These are phyloP conservation scores for Fragilaria crotonensis DNA, from an alignment of 108 stramenopile genomes.

Conservation along the genomic window DNA sequence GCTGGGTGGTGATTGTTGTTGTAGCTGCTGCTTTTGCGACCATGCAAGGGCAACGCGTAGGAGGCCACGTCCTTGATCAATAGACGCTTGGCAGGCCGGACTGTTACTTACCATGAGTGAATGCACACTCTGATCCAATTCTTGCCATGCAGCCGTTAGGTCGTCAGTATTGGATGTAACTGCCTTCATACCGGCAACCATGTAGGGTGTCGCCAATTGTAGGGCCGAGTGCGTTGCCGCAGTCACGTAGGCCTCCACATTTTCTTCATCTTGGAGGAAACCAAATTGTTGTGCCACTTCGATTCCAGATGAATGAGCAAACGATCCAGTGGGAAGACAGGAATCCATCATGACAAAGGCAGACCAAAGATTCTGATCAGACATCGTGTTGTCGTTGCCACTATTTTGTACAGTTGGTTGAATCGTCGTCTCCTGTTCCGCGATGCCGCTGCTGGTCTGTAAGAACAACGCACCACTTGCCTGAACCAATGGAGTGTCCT, in stretches of 20 bases:
- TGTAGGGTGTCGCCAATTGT: slow-evolving; percentile 47
- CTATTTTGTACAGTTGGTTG: not conserved
- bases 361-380: slow-evolving; percentile 15
- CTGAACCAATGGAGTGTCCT: not conserved
- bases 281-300: slow-evolving; percentile 75
- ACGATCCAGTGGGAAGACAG: slow-evolving; percentile 67
- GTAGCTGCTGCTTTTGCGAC: slow-evolving; percentile 7
- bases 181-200: slow-evolving; percentile 25
- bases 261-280: slow-evolving; percentile 19
- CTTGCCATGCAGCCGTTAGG: slow-evolving; percentile 1
- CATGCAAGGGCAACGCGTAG: slow-evolving; percentile 57
- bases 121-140: slow-evolving; percentile 38
- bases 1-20: not conserved
- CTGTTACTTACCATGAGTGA: slow-evolving; percentile 45
- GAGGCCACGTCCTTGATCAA: slow-evolving; percentile 71
- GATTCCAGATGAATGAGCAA: slow-evolving; percentile 80
- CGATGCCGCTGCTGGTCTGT: not conserved
- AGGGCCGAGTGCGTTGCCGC: slow-evolving; percentile 55
- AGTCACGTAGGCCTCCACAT: slow-evolving; percentile 36
- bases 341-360: slow-evolving; percentile 64
- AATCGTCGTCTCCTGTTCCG: not conserved
- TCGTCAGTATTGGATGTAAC: slow-evolving; percentile 2
- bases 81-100: slow-evolving; percentile 61
- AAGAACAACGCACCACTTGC: not conserved
- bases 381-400: not conserved